A percentile compares a stretch with the other conserved stretches of the same genome.
phyloP scores from a whole-genome alignment of 2,329 filamentous ascomycete species.

The Ophiostoma novo-ulmi region DNA sequence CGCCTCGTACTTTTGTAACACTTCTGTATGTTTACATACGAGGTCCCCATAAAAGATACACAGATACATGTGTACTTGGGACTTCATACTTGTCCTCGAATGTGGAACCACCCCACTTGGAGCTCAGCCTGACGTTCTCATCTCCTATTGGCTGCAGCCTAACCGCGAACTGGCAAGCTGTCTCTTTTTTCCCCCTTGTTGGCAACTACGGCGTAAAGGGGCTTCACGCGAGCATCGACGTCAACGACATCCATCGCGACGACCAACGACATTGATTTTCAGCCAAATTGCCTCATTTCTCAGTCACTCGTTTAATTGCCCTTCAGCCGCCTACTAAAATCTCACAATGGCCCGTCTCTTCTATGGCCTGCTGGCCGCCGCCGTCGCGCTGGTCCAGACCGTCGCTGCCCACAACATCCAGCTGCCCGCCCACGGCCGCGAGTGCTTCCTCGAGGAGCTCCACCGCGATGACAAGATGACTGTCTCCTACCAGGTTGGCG shows the following conservation, averaged over 20 bases:
- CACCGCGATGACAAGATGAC: conserved; percentile 97
- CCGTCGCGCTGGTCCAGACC: conserved; percentile 54
- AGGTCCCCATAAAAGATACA: neutral
- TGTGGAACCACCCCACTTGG: neutral
- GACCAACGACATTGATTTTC: neutral
- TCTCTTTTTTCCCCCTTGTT: conserved; percentile 19
- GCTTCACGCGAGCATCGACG: conserved; percentile 11
- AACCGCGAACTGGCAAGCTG: conserved; percentile 28
- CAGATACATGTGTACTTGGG: neutral
- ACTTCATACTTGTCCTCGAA: neutral
- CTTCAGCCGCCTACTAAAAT: neutral
- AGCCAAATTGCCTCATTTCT: neutral
- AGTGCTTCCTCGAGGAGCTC: conserved; percentile 94
- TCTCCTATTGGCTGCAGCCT: conserved; percentile 17
- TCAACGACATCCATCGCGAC: conserved; percentile 12
- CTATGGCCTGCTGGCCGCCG: conserved; percentile 40
- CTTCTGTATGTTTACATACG: neutral
- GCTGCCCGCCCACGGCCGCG: conserved; percentile 83
- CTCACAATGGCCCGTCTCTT: conserved; percentile 27
- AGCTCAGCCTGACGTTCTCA: conserved; percentile 16
- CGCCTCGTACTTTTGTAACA: too few relatives aligned
- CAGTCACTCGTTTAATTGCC: neutral
- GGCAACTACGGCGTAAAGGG: neutral
- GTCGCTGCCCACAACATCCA: conserved; percentile 90
- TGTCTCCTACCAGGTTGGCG: conserved; percentile 95